phyloP scores from a whole-genome alignment of 257 asterid genomes.

The Salvia rosmarinus region DNA sequence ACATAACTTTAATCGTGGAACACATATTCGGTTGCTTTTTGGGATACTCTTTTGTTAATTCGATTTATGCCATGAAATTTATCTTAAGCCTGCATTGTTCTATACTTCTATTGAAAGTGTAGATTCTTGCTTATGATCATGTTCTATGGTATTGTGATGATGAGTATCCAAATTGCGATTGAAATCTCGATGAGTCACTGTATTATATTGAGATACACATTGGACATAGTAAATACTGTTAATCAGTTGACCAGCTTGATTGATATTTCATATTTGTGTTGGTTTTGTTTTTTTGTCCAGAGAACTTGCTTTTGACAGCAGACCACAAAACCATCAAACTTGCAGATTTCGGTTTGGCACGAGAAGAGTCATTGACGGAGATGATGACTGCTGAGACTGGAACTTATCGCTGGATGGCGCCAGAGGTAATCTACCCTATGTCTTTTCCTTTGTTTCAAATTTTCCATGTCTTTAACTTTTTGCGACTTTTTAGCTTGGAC shows the following conservation, averaged over 20 bases:
- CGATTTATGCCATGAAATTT: not conserved
- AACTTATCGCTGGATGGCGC: conserved; percentile 99
- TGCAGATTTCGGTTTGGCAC: conserved; percentile 97
- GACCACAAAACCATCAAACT: conserved; percentile 84
- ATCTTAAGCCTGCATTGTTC: not conserved
- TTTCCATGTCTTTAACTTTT: not conserved
- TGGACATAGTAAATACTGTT: not conserved
- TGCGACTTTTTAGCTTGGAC: conserved; percentile 35
- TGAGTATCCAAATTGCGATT: not conserved
- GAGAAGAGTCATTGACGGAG: conserved; percentile 97
- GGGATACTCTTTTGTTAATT: not conserved
- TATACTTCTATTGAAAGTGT: conserved; percentile 11
- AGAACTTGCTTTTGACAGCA: conserved; percentile 88
- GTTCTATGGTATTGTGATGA: not conserved
- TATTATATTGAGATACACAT: not conserved
- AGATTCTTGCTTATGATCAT: not conserved
- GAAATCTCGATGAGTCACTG: not conserved
- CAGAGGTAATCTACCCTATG: conserved; percentile 73
- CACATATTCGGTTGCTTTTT: not conserved
- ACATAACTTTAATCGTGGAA: not conserved
- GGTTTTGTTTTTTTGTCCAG: conserved; percentile 47
- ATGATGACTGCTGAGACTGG: conserved; percentile 99
- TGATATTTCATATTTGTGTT: conserved; percentile 24
- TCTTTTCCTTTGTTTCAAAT: conserved; percentile 15
- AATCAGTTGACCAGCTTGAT: not conserved